These are phyloP conservation scores for Liriodendron chinense DNA, from an alignment of 164 flowering plant genomes.

Conservation along the genomic window DNA sequence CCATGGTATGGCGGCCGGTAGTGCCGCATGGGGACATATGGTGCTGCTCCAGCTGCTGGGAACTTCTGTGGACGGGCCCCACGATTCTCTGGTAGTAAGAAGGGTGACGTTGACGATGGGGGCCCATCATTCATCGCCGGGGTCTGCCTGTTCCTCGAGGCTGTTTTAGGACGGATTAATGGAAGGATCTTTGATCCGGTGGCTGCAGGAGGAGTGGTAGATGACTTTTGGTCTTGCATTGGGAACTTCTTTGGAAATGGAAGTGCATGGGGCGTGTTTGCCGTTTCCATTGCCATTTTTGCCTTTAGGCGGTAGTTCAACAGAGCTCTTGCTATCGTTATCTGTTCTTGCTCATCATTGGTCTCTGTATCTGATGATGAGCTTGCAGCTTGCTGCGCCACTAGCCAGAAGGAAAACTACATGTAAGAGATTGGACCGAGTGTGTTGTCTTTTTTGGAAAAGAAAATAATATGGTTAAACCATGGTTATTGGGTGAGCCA, in stretches of 20 bases:
- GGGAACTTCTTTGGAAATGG: constrained; percentile 55
- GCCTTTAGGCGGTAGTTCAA: constrained; percentile 64
- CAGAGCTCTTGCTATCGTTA: constrained; percentile 78
- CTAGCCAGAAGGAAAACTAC: constrained; percentile 26
- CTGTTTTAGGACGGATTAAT: constrained; percentile 56
- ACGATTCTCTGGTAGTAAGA: constrained; percentile 31
- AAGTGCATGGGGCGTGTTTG: constrained; percentile 31
- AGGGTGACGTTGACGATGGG: constrained; percentile 14
- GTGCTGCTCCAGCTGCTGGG: constrained; percentile 60
- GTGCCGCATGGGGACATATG: constrained; percentile 64
- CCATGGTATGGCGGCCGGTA: constrained; percentile 48
- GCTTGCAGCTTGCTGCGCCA: constrained; percentile 65
- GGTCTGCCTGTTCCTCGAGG: constrained; percentile 20
- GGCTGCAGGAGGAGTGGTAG: constrained; percentile 51
- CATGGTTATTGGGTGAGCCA: too few species aligned
- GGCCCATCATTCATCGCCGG: constrained; percentile 15
- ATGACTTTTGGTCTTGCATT: constrained; percentile 43
- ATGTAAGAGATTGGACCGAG: neutral
- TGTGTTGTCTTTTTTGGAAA: neutral
- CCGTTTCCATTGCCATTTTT: constrained; percentile 37
- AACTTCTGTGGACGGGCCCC: constrained; percentile 41
- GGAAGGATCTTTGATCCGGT: constrained; percentile 80
- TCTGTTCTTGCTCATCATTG: constrained; percentile 82
- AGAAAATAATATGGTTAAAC: too few species aligned
- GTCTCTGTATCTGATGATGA: constrained; percentile 49